Percentiles rank a stretch among this genome's conserved stretches.
These are phyloP conservation scores for Penicillium angulare DNA, from an alignment of 495 filamentous ascomycete genomes.

Conservation along the genomic window DNA sequence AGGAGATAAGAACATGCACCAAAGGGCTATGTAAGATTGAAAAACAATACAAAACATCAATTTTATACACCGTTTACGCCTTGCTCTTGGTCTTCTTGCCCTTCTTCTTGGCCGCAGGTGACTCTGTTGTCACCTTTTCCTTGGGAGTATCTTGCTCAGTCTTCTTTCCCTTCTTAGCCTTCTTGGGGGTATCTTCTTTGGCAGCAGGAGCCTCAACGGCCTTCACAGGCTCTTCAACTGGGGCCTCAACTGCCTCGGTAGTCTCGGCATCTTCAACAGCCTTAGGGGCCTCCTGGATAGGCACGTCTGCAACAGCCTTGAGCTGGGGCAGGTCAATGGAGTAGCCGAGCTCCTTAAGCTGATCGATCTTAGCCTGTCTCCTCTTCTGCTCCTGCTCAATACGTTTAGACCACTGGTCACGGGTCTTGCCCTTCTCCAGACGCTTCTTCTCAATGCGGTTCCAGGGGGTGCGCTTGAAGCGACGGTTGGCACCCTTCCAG, in stretches of 20 bases:
- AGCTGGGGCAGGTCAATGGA: slow-evolving; percentile 73
- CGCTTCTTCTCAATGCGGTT: slow-evolving; percentile 76
- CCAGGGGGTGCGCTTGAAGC: slow-evolving; percentile 84
- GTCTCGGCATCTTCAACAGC: slow-evolving; percentile 27
- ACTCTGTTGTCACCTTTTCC: slow-evolving; percentile 18
- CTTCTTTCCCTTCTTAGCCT: slow-evolving; percentile 40
- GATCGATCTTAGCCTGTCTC: slow-evolving; percentile 62
- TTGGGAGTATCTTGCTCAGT: slow-evolving; percentile 32
- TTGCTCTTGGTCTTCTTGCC: slow-evolving; percentile 33
- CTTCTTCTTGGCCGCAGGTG: slow-evolving; percentile 6
- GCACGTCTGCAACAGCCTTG: slow-evolving; percentile 63
- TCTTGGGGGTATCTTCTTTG: slow-evolving; percentile 37
- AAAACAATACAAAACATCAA: slow-evolving; percentile 2
- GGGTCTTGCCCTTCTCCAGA: slow-evolving; percentile 65
- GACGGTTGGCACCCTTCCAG: slow-evolving; percentile 83
- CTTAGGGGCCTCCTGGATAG: slow-evolving; percentile 35
- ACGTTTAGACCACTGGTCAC: slow-evolving; percentile 73
- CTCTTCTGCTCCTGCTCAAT: slow-evolving; percentile 67
- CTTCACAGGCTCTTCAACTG: slow-evolving; percentile 24
- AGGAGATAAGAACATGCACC: slow-evolving; percentile 3
- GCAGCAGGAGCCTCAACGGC: slow-evolving; percentile 28
- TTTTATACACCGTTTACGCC: slow-evolving; percentile 33
- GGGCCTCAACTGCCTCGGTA: slow-evolving; percentile 28
- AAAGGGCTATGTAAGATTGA: slow-evolving; percentile 1
- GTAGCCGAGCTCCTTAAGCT: slow-evolving; percentile 80